Evolutionary conservation across 345 rosid genomes (phyloP).

Genomic region (Gossypium thurberi): DNA sequence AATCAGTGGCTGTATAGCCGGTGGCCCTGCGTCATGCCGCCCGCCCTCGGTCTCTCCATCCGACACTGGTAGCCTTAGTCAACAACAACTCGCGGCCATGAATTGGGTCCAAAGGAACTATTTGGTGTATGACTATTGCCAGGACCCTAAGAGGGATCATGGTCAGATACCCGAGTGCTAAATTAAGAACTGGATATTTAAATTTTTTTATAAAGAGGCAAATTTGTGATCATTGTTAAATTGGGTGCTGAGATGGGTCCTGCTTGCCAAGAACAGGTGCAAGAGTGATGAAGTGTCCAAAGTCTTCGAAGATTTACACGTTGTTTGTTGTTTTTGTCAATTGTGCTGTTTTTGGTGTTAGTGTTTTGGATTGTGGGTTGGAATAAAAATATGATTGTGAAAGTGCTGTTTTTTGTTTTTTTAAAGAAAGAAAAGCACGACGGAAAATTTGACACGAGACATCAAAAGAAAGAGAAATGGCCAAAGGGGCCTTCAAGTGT

Average conservation of each 20-base stretch:
- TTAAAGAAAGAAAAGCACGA: too few species aligned
- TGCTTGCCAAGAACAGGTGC: slow-evolving; percentile 23
- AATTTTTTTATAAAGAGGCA: too few species aligned
- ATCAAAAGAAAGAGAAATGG: background rate
- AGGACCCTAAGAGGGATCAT: slow-evolving; percentile 70
- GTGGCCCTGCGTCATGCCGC: slow-evolving; percentile 32
- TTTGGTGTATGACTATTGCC: slow-evolving; percentile 76
- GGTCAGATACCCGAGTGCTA: slow-evolving; percentile 75
- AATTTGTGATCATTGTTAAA: background rate
- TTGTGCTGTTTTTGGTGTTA: slow-evolving; percentile 4
- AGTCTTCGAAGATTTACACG: slow-evolving; percentile 17
- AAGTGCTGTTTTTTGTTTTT: background rate
- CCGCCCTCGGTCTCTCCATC: slow-evolving; percentile 43
- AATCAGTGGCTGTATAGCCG: slow-evolving; percentile 46
- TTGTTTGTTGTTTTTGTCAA: background rate
- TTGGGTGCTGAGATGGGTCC: slow-evolving; percentile 40
- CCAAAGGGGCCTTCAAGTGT: background rate
- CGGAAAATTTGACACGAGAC: background rate
- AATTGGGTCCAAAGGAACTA: slow-evolving; percentile 65
- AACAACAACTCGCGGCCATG: slow-evolving; percentile 55
- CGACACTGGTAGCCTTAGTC: slow-evolving; percentile 38
- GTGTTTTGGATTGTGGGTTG: background rate
- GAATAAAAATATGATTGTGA: background rate
- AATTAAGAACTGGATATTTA: background rate
- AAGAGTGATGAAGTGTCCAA: slow-evolving; percentile 39